Conservation (phyloP, 441 rosid genomes). For the Arabidopsis hybrid region DNA sequence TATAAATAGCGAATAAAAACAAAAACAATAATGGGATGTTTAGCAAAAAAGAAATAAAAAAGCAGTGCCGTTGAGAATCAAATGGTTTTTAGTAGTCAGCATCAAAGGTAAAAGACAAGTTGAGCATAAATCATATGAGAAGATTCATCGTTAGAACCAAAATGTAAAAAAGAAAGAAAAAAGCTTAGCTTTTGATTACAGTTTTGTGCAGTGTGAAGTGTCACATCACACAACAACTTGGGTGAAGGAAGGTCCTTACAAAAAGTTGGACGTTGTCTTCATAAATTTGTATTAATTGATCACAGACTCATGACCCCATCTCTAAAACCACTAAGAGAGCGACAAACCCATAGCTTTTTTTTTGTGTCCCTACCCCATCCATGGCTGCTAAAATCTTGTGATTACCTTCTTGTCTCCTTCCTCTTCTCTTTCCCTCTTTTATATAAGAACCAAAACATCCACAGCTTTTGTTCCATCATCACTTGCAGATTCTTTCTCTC, state of each 20-base stretch:
- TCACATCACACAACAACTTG: slow-evolving; percentile 40
- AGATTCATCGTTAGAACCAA: slow-evolving; percentile 35
- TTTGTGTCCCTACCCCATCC: slow-evolving; percentile 41
- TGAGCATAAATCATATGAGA: slow-evolving; percentile 15
- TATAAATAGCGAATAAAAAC: background rate
- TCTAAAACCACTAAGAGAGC: slow-evolving; percentile 35
- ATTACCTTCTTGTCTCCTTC: slow-evolving; percentile 40
- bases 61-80: slow-evolving; percentile 43
- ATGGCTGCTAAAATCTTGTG: slow-evolving; percentile 41
- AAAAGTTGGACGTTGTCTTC: slow-evolving; percentile 43
- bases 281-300: slow-evolving; percentile 37
- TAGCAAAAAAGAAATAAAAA: background rate
- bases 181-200: background rate
- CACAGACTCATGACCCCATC: slow-evolving; percentile 23
- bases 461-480: slow-evolving; percentile 35
- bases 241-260: slow-evolving; percentile 38
- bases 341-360: slow-evolving; percentile 39
- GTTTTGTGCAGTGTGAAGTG: slow-evolving; percentile 24
- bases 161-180: slow-evolving; percentile 2
- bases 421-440: slow-evolving; percentile 28
- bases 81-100: slow-evolving; percentile 37
- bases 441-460: slow-evolving; percentile 29
- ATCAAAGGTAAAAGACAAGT: slow-evolving; percentile 38
- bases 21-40: slow-evolving; percentile 16
- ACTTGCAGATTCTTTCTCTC: slow-evolving; percentile 20